Conservation (phyloP, 2,329 filamentous ascomycete genomes). For the Coleophoma crateriformis region DNA sequence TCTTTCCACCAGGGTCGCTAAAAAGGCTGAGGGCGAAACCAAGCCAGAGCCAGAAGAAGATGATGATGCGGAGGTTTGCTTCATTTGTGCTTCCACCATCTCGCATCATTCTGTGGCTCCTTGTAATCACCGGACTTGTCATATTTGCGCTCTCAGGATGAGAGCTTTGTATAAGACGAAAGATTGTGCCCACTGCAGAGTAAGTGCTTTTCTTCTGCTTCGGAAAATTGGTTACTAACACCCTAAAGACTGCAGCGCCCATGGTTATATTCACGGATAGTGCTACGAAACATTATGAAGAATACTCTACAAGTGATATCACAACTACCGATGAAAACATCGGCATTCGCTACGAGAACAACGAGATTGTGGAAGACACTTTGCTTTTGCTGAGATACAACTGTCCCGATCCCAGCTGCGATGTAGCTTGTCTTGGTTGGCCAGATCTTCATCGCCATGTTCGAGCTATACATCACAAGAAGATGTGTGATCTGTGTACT, state of each 20-base stretch:
- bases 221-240: constrained; percentile 31
- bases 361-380: constrained; percentile 87
- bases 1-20: constrained; percentile 9
- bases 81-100: constrained; percentile 92
- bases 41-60: constrained; percentile 26
- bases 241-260: constrained; percentile 55
- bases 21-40: constrained; percentile 3
- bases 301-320: constrained; percentile 71
- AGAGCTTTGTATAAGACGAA: constrained; percentile 94
- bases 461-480: constrained; percentile 72
- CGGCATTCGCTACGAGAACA: constrained; percentile 84
- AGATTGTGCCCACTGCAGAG: constrained; percentile 91
- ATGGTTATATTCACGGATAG: constrained; percentile 93
- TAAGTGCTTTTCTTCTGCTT: constrained; percentile 40
- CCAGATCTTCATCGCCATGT: constrained; percentile 78
- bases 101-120: constrained; percentile 84
- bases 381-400: constrained; percentile 87
- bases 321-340: constrained; percentile 76
- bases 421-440: constrained; percentile 79
- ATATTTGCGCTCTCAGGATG: constrained; percentile 89
- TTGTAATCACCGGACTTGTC: constrained; percentile 94
- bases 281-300: constrained; percentile 72
- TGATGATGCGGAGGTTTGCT: constrained; percentile 78
- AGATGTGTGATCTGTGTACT: constrained; percentile 88
- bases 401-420: constrained; percentile 79